A percentile compares a stretch with the other conserved stretches of the same genome.
These are phyloP conservation scores for Colletotrichum endophyticum DNA, from an alignment of 2,329 filamentous ascomycete genomes.

Conservation along the genomic window DNA sequence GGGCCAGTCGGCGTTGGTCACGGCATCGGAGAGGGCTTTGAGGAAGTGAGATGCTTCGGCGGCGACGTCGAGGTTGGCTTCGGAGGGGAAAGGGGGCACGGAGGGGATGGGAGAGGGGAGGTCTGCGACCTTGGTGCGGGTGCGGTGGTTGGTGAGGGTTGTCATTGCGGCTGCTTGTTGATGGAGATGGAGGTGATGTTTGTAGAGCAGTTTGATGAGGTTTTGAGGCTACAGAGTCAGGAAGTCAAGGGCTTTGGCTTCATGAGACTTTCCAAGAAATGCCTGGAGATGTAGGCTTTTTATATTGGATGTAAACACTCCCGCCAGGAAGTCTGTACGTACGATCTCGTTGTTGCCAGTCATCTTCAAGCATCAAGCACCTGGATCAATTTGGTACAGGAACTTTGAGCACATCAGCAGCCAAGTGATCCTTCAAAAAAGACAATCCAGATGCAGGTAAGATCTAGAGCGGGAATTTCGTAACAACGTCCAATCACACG, in stretches of 20 bases:
- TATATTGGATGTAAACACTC: background rate
- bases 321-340: background rate
- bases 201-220: background rate
- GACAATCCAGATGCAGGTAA: background rate
- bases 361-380: rapidly evolving
- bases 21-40: background rate
- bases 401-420: background rate
- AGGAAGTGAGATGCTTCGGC: background rate
- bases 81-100: background rate
- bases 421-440: background rate
- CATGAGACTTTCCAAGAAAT: background rate
- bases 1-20: background rate
- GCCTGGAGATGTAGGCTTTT: background rate
- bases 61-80: background rate
- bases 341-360: background rate
- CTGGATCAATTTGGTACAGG: background rate
- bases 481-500: background rate
- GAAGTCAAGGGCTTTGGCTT: background rate
- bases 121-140: background rate
- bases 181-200: background rate
- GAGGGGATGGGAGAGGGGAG: background rate
- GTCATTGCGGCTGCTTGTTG: background rate
- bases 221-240: background rate
- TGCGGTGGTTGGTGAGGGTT: background rate
- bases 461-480: background rate